These are phyloP conservation scores for Trypanosoma conorhini DNA, from an alignment of 208 protist genomes.

Conservation along the genomic window DNA sequence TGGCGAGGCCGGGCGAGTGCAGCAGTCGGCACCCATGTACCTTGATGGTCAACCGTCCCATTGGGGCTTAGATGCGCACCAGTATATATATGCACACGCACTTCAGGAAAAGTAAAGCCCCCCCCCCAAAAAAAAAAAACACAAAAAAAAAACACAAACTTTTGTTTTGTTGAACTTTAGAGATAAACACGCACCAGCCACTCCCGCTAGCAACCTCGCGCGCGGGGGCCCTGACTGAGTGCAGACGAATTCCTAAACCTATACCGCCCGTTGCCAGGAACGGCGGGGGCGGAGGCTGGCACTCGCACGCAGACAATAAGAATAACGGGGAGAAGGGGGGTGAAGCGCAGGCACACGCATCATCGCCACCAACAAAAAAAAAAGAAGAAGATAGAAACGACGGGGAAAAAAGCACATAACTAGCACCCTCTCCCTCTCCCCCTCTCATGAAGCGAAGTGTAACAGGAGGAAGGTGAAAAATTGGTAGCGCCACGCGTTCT, in stretches of 20 bases:
- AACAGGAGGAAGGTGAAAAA: neutral
- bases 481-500: neutral
- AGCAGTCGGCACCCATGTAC: conserved; percentile 53
- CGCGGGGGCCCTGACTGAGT: neutral
- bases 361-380: neutral
- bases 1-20: conserved; percentile 31
- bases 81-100: too few relatives aligned
- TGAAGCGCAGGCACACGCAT: neutral
- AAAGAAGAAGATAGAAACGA: conserved; percentile 26
- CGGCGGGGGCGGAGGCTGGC: neutral
- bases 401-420: conserved; percentile 2
- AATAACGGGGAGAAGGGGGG: too few relatives aligned
- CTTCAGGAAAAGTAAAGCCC: too few relatives aligned
- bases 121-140: too few relatives aligned
- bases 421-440: neutral
- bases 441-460: neutral
- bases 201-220: neutral
- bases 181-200: neutral
- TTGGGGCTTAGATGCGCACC: conserved; percentile 12
- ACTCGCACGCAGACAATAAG: neutral
- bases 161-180: neutral
- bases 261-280: neutral
- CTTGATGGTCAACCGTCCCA: conserved; percentile 65
- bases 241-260: neutral
- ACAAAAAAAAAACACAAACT: too few relatives aligned